phyloP scores from a whole-genome alignment of 2,329 filamentous ascomycete genomes.

The Pseudophaeomoniella oleicola region DNA sequence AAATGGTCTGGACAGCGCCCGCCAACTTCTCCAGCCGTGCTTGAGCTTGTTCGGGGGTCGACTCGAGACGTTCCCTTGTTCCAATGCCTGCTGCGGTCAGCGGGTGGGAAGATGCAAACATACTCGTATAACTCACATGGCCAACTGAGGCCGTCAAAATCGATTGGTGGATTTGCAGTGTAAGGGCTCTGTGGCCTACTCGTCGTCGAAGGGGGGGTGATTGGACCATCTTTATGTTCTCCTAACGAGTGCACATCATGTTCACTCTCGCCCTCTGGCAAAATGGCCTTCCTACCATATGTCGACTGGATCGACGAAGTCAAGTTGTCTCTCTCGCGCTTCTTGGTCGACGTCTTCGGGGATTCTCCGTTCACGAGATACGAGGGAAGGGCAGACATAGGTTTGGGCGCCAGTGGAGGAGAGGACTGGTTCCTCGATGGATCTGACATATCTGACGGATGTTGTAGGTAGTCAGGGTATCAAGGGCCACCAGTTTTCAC shows the following conservation, averaged over 20 bases:
- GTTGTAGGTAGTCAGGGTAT: too few relatives aligned
- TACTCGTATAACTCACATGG: conserved; percentile 26
- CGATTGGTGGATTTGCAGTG: conserved; percentile 33
- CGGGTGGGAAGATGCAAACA: neutral
- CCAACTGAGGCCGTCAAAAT: conserved; percentile 38
- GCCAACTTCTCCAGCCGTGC: conserved; percentile 45
- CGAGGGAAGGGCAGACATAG: conserved; percentile 38
- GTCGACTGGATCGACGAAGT: conserved; percentile 45
- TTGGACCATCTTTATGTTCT: too few relatives aligned
- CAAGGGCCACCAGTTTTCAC: too few relatives aligned
- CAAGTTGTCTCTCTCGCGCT: conserved; percentile 41
- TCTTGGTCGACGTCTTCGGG: conserved; percentile 32
- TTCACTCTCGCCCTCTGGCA: conserved; percentile 9
- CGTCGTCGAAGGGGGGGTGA: conserved; percentile 34
- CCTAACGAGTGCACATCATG: too few relatives aligned
- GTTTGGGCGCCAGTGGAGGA: conserved; percentile 29
- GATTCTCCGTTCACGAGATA: conserved; percentile 42
- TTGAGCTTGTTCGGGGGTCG: conserved; percentile 42
- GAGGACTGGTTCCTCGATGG: conserved; percentile 4
- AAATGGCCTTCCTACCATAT: conserved; percentile 28
- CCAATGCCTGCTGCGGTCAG: conserved; percentile 23
- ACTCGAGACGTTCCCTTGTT: conserved; percentile 37
- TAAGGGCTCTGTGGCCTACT: conserved; percentile 37
- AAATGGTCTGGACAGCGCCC: conserved; percentile 46
- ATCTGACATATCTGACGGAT: neutral